phyloP scores from a whole-genome alignment of 2,329 filamentous ascomycete species.

The Trichophyton benhamiae region DNA sequence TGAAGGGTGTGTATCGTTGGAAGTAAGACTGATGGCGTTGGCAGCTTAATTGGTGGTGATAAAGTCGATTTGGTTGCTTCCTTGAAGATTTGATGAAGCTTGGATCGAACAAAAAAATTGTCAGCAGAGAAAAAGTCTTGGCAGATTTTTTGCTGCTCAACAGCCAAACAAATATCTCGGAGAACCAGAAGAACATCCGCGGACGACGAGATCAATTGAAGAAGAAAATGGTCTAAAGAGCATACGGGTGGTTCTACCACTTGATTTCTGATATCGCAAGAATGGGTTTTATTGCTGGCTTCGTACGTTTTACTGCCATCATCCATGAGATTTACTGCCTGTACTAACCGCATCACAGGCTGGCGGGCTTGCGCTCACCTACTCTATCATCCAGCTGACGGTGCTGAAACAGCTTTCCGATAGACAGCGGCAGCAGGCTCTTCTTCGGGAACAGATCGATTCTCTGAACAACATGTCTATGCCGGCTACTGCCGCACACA shows the following conservation, averaged over 20 bases:
- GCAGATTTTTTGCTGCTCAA: background rate
- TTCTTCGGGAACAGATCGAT: conserved; percentile 35
- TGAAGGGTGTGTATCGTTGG: conserved; percentile 11
- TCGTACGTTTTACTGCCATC: conserved; percentile 43
- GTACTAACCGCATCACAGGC: conserved; percentile 39
- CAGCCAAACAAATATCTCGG: background rate
- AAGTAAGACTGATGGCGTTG: background rate
- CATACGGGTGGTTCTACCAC: background rate
- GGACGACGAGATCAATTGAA: background rate
- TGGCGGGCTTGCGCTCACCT: conserved; percentile 62
- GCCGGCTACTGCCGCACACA: background rate
- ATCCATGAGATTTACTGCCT: background rate
- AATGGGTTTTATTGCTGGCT: conserved; percentile 65
- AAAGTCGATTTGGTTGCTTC: background rate
- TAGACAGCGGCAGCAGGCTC: conserved; percentile 39
- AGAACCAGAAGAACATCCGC: background rate
- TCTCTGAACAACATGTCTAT: conserved; percentile 31
- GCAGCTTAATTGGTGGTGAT: background rate
- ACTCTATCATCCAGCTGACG: conserved; percentile 59
- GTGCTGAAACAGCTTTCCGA: conserved; percentile 57
- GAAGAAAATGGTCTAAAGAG: background rate
- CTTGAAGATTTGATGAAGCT: background rate
- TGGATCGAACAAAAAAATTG: background rate
- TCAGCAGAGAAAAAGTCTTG: background rate
- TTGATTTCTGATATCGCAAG: conserved; percentile 9